Evolutionary conservation across 2,329 filamentous ascomycete species (phyloP), one percentile per base, ranked within the genome.

Genomic region (Neonectria magnoliae): DNA sequence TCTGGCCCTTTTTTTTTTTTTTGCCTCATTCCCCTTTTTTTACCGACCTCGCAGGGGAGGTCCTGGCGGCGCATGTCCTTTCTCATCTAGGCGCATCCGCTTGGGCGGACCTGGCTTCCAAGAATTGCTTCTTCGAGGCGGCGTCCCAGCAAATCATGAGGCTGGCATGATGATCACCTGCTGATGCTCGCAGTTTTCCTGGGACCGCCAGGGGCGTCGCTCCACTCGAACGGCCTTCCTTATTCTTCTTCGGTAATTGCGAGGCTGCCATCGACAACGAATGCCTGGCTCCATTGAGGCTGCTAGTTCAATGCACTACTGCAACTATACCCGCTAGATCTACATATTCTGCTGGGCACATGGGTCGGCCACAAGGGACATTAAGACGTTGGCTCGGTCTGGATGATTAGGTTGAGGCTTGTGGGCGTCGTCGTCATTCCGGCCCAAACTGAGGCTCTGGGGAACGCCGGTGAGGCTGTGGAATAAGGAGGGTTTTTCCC

Each of bases 1-100:
- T n/a, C n/a, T n/a, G n/a, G n/a, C n/a, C n/a, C n/a, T n/a, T n/a
- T n/a, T n/a, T n/a, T 38, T 45, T 50, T 59, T 38, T 44, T 55
- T 59, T 59, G 55, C 33, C 55, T 50, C 50, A 55, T 50, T 27
- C 61, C 42, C 38, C 33, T 45, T 22, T 62, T 42, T 42, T 50
- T 33, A 44, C 61, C 50, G 55, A 59, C 8, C 31, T 58, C 54
- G 50, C 48, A 62, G 25, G 41, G 36, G 53, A 22, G 48, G 33
- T 25, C 53, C 36, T 8, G n/a, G 20, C 60, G 64, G 56, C 51
- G 59, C 58, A 62, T 55, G 54, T 60, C 60, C 45, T 22, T 58
- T 60, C 57, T 68, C 52, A 57, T 68, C 62, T 61, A 65, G 56
- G 48, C 61, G 66, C 71, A 73, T 71, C 55, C 36, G 18, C 50